Evolutionary conservation across 257 asterid genomes (phyloP).

Genomic region (Rehmannia glutinosa): DNA sequence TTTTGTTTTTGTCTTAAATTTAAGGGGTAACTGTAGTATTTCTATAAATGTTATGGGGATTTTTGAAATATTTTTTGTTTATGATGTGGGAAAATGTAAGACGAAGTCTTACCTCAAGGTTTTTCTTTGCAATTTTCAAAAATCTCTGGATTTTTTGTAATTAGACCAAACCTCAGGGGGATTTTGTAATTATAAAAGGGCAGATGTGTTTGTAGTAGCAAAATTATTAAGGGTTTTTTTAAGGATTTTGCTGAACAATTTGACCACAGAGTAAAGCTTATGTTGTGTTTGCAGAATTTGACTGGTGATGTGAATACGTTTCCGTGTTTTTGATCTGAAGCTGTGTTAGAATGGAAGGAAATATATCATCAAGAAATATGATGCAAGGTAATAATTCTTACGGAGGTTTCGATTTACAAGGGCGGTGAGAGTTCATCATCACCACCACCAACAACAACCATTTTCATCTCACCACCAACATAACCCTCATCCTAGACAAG

Average conservation of each 20-base stretch:
- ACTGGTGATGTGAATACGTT: conserved; percentile 17
- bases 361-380: conserved; percentile 41
- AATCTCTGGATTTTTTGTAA: no score
- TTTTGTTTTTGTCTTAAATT: no score
- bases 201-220: no score
- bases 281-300: conserved; percentile 15
- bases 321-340: conserved; percentile 17
- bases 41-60: no score
- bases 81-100: no score
- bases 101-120: no score
- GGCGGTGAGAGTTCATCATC: conserved; percentile 41
- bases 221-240: no score
- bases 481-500: conserved; percentile 29
- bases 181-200: no score
- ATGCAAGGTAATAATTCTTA: conserved; percentile 42
- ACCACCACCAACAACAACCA: conserved; percentile 32
- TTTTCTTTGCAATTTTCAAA: no score
- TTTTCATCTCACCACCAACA: conserved; percentile 29
- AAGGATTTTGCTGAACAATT: conserved; percentile 3
- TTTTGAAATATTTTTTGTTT: no score
- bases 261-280: background rate
- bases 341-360: conserved; percentile 37
- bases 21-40: no score
- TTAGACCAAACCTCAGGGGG: no score
- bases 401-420: conserved; percentile 51